These are phyloP conservation scores for Sporodiniella umbellata DNA, from an alignment of 371 early-diverging fungal genomes.

Conservation along the genomic window DNA sequence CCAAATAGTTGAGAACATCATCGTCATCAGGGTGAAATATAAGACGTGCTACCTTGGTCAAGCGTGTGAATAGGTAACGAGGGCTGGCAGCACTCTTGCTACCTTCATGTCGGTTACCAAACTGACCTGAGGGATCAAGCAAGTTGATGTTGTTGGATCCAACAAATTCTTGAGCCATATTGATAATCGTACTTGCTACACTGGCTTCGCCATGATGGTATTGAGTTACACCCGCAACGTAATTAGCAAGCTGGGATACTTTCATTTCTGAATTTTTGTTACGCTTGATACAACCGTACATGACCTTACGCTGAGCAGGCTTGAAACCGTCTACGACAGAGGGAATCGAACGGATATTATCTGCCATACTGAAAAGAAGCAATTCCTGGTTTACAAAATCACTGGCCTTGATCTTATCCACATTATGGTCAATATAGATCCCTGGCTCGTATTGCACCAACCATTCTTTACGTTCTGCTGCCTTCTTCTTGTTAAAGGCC, in stretches of 20 bases:
- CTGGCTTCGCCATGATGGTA: conserved; percentile 99
- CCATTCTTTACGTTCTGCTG: conserved; percentile 98
- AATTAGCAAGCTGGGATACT: conserved; percentile 94
- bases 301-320: conserved; percentile 98
- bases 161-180: conserved; percentile 97
- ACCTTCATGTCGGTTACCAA: conserved; percentile 96
- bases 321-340: conserved; percentile 98
- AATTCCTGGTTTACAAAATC: conserved; percentile 99
- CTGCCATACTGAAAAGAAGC: conserved; percentile 97
- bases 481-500: conserved; percentile 98
- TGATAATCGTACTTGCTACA: conserved; percentile 91
- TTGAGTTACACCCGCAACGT: conserved; percentile 91
- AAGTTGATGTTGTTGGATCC: conserved; percentile 98
- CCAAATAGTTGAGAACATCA: conserved; percentile 81
- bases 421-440: conserved; percentile 91
- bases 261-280: conserved; percentile 90
- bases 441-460: conserved; percentile 86
- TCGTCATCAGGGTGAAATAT: conserved; percentile 93
- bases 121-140: conserved; percentile 93
- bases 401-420: conserved; percentile 73
- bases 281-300: conserved; percentile 93
- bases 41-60: conserved; percentile 77
- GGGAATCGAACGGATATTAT: conserved; percentile 98
- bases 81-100: conserved; percentile 98
- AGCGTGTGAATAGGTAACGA: conserved; percentile 96